A percentile compares a stretch with the other conserved stretches of the same genome.
These are phyloP conservation scores for Larix sibirica DNA, from an alignment of 83 land plant species.

Conservation along the genomic window DNA sequence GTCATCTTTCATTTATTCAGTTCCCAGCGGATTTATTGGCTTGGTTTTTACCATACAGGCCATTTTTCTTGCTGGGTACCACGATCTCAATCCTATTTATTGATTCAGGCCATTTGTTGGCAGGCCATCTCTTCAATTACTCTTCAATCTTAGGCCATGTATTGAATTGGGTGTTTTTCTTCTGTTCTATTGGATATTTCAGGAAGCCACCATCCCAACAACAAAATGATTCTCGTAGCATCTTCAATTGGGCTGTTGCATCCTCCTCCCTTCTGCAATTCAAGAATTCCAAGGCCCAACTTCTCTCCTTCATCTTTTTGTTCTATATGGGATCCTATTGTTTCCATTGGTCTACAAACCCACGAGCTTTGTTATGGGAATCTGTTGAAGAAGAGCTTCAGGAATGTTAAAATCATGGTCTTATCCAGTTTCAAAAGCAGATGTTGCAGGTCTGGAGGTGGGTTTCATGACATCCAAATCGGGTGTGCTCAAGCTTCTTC, in stretches of 20 bases:
- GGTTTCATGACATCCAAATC: background rate
- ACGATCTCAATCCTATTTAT: background rate
- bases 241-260: background rate
- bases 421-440: background rate
- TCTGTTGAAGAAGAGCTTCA: background rate
- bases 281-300: background rate
- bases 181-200: background rate
- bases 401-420: background rate
- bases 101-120: background rate
- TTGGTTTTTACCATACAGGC: background rate
- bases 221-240: slow-evolving; percentile 1
- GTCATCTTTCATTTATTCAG: background rate
- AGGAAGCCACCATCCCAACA: background rate
- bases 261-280: background rate
- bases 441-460: background rate
- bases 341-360: background rate
- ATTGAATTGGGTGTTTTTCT: background rate
- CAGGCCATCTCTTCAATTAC: background rate
- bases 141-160: background rate
- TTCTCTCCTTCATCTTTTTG: background rate
- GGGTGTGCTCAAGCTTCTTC: background rate
- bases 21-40: background rate
- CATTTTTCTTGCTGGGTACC: background rate
- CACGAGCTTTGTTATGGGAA: background rate
- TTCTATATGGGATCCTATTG: no score